phyloP scores from a whole-genome alignment of 192 early-diverging fungal genomes.

The Gonapodya prolifera region DNA sequence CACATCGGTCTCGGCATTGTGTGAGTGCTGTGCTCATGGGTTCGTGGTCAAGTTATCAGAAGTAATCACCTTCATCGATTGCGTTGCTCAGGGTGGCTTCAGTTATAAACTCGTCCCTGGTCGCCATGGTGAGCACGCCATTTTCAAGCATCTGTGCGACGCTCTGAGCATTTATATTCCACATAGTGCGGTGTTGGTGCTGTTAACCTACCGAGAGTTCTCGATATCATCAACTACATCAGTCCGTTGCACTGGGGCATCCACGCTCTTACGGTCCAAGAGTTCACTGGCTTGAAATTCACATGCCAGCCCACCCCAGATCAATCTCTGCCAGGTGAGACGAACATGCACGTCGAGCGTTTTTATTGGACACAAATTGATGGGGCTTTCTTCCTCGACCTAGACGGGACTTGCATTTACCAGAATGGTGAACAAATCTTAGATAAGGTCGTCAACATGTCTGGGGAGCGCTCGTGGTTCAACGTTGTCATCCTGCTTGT shows the following conservation, averaged over 20 bases:
- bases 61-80: not conserved
- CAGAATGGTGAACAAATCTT: not conserved
- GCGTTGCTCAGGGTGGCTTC: not conserved
- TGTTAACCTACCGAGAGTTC: not conserved
- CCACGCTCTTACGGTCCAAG: not conserved
- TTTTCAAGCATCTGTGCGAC: not conserved
- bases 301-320: not conserved
- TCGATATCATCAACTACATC: not conserved
- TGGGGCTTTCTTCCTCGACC: too few species aligned
- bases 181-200: not conserved
- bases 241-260: conserved; percentile 5
- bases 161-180: not conserved
- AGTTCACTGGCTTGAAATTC: not conserved
- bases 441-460: not conserved
- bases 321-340: not conserved
- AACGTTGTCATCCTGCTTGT: not conserved
- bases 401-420: not conserved
- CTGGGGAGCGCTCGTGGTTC: not conserved
- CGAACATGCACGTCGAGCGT: too few species aligned
- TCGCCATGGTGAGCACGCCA: not conserved
- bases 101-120: not conserved
- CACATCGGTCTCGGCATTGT: not conserved
- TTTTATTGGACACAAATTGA: too few species aligned
- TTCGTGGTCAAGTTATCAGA: not conserved
- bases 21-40: not conserved